Percentiles rank a stretch among this genome's conserved stretches.
Evolutionary conservation across 2,329 filamentous ascomycete species (phyloP).

Genomic region (Colletotrichum tamarilloi): DNA sequence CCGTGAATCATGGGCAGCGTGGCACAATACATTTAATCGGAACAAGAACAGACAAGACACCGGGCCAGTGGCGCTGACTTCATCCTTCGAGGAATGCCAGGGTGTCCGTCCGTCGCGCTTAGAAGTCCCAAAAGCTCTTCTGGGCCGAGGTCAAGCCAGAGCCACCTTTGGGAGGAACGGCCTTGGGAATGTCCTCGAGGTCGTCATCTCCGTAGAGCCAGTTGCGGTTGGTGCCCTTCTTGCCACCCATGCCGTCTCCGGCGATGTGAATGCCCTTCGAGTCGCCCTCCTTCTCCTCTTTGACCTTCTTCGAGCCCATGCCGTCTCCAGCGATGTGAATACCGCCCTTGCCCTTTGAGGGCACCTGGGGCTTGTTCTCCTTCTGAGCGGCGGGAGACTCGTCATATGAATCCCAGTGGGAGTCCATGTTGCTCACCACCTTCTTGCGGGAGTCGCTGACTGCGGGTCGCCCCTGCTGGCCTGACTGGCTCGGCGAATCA

Average conservation of each 20-base stretch:
- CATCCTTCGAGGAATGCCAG: slow-evolving; percentile 15
- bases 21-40: slow-evolving; percentile 43
- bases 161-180: slow-evolving; percentile 51
- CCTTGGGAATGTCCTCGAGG: slow-evolving; percentile 47
- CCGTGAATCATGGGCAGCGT: slow-evolving; percentile 49
- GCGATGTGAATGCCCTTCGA: slow-evolving; percentile 57
- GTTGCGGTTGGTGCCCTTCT: slow-evolving; percentile 62
- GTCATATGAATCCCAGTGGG: slow-evolving; percentile 69
- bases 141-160: slow-evolving; percentile 43
- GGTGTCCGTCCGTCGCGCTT: slow-evolving; percentile 32
- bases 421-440: slow-evolving; percentile 78
- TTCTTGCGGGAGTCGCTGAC: slow-evolving; percentile 72
- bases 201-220: slow-evolving; percentile 70
- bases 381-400: slow-evolving; percentile 64
- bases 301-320: slow-evolving; percentile 70
- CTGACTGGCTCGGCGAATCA: slow-evolving; percentile 64
- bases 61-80: background rate
- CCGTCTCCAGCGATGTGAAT: slow-evolving; percentile 69
- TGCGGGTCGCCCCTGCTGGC: slow-evolving; percentile 51
- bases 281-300: slow-evolving; percentile 43
- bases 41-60: slow-evolving; percentile 35
- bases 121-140: slow-evolving; percentile 62
- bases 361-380: slow-evolving; percentile 55
- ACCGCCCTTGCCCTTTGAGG: slow-evolving; percentile 31
- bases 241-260: slow-evolving; percentile 75